Base-by-base conservation (phyloP, 257 asterid species). In the Plantago elongata region DNA sequence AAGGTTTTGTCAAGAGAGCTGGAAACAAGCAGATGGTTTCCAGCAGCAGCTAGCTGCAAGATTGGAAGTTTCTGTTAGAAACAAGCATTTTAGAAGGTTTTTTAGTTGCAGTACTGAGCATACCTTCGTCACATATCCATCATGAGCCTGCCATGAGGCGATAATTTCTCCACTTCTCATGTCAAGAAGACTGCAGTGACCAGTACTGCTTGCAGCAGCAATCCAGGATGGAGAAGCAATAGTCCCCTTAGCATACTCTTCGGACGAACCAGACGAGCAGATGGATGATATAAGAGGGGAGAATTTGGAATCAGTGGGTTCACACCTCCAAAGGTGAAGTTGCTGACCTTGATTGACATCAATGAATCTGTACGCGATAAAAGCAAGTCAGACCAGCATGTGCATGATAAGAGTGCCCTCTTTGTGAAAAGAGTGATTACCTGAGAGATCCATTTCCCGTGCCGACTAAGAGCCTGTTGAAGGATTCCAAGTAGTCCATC, bases 101-200 rank as follows among this genome's bases (percentile, higher is more conserved):
- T 65, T 49, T 9, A 40, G 30, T 54, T 46, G 60, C 50, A 17
- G 22, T 29, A 51, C 30, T 42, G 55, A 66, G 54, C 42, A 63
- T 89, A 93, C 99, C 97, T 93, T 84, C 59, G 97, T 93, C 75
- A 93, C 85, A 69, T 81, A 93, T 73, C 97, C 97, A 79, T 93
- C 97, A 79, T 93, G 97, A 70, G 95, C 99, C 78, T 89, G 95
- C 99, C 99, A 89, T 46, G 95, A 80, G 18, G 94, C 70, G 71
- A 87, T 84, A 56, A 84, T 76, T 65, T 79, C 80, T 66, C 97
- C 99, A 75, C 94, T 81, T 73, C 95, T 84, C 75, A 87, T 70
- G 84, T 93, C 99, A 76, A 84, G 82, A 59, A 89, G 83, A 75
- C 79, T 79, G 78, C 96, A 93, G 72, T 73, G 57, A 60, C 99